Percentiles rank a stretch among this genome's conserved stretches.
Evolutionary conservation across 179 eudicot genomes (phyloP).

Genomic region (Dionaea muscipula): DNA sequence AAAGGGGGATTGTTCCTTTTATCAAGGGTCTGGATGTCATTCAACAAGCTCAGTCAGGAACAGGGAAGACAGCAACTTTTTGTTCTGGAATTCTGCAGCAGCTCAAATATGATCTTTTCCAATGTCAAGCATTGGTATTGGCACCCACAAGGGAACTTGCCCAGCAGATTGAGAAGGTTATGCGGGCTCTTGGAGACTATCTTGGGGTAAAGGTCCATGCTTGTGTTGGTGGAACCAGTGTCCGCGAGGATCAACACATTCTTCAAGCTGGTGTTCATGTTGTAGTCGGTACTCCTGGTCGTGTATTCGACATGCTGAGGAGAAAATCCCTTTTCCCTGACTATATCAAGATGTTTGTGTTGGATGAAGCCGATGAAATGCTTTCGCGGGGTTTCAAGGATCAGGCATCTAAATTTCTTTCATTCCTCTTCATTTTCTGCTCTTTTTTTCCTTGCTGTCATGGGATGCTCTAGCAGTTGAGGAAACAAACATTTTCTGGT

Average conservation of each 20-base stretch:
- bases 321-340: constrained; percentile 49
- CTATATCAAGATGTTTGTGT: constrained; percentile 46
- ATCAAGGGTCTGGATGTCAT: constrained; percentile 62
- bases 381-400: constrained; percentile 73
- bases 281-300: constrained; percentile 64
- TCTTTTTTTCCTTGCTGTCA: too few species aligned
- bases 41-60: constrained; percentile 64
- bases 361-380: constrained; percentile 81
- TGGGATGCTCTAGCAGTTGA: too few species aligned
- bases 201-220: constrained; percentile 64
- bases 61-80: constrained; percentile 61
- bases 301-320: constrained; percentile 63
- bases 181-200: constrained; percentile 69
- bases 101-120: constrained; percentile 35
- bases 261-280: constrained; percentile 55
- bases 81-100: constrained; percentile 60
- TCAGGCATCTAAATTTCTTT: constrained; percentile 32
- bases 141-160: constrained; percentile 77
- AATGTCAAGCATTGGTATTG: constrained; percentile 64
- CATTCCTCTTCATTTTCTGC: not conserved
- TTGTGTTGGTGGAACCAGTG: constrained; percentile 66
- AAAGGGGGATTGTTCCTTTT: constrained; percentile 62
- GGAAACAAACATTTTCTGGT: not conserved
- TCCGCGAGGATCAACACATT: constrained; percentile 54
- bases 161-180: constrained; percentile 65